A percentile compares a stretch with the other conserved stretches of the same genome.
phyloP scores from a whole-genome alignment of 768 basidiomycete genomes.

The Brasilioporus rufonigricans region DNA sequence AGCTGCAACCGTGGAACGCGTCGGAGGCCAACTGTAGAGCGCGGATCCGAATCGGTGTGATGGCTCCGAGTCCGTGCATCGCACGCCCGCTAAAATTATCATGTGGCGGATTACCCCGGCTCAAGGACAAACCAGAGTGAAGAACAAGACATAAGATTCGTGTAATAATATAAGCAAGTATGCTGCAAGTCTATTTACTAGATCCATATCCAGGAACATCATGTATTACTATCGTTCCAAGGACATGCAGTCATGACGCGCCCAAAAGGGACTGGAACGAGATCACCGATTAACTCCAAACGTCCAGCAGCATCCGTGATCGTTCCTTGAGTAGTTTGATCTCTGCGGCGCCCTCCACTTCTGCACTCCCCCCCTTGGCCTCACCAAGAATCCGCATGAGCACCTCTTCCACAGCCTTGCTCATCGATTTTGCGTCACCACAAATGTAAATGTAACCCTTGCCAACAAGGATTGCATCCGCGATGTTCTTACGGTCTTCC shows the following conservation, averaged over 20 bases:
- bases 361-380: conserved; percentile 87
- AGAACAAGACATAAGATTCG: not conserved
- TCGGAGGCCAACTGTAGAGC: not conserved
- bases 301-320: conserved; percentile 81
- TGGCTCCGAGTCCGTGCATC: not conserved
- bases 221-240: conserved; percentile 7
- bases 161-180: conserved; percentile 10
- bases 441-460: conserved; percentile 98
- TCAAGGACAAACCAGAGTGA: not conserved
- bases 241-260: not conserved
- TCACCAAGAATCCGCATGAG: conserved; percentile 83
- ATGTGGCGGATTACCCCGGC: too few relatives aligned
- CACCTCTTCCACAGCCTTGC: conserved; percentile 90
- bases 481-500: conserved; percentile 80
- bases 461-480: conserved; percentile 86
- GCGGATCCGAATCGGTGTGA: not conserved
- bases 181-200: conserved; percentile 19
- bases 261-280: not conserved
- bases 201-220: conserved; percentile 11
- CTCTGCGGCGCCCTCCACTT: conserved; percentile 88
- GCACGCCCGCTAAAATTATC: not conserved
- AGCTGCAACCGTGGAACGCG: not conserved
- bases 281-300: conserved; percentile 65
- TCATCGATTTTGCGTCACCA: conserved; percentile 96
- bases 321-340: conserved; percentile 95